Evolutionary conservation across 257 asterid genomes (phyloP), one percentile per base, ranked within the genome.

Genomic region (Solanum okadae): DNA sequence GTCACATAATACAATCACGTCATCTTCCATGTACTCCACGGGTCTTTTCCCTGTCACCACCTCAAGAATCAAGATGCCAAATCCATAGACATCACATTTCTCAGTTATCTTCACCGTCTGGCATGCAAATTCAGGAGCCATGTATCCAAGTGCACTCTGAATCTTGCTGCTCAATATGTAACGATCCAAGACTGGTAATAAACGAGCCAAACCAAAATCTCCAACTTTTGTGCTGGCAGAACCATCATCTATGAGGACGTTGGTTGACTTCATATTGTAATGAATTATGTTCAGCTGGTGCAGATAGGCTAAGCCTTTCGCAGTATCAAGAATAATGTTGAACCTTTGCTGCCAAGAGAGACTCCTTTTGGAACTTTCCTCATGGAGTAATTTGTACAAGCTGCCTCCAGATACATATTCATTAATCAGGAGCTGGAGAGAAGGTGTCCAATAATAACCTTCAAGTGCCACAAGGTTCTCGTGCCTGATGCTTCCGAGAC

Each of bases 121-220:
- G 87, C 98, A 95, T 4, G 97, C 97, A 22, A 94, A 95, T 88
- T 95, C 98, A 5, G 98, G 98, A 44, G 97, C 98, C 96, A 94
- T 94, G 90, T 95, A 94, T 71, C 98, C 98, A 6, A 95, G 93
- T 8, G 98, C 98, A 33, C 98, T 95, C 91, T 95, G 98, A 68
- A 95, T 91, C 92, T 95, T 95, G 93, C 97, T 94, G 90, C 98
- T 95, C 34, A 95, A 88, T 71, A 94, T 91, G 68, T 92, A 95
- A 33, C 95, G 95, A 85, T 95, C 98, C 67, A 95, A 87, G 42
- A 89, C 90, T 0, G 98, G 96, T 87, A 95, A 89, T 27, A 95
- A 88, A 90, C 94, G 90, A 14, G 98, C 98, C 81, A 95, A 93
- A 20, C 95, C 97, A 59, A 92, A 95, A 87, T 95, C 98, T 10